A percentile compares a stretch with the other conserved stretches of the same genome.
Evolutionary conservation across 1,139 yeast genomes (phyloP).

Genomic region (Zhuliangozyma blackwelliae): DNA sequence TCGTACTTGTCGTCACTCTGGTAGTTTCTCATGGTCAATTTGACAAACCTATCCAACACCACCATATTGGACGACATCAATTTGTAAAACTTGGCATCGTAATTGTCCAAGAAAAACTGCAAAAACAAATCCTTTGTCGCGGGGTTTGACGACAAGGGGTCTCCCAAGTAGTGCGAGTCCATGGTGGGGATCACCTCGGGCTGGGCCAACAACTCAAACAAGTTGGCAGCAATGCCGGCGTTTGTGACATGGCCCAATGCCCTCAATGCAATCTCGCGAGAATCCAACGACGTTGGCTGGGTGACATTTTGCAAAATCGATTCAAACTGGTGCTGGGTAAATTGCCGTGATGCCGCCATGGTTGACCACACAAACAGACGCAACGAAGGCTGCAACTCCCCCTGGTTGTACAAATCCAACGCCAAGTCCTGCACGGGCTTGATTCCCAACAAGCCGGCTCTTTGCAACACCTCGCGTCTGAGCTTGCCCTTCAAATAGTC

Average conservation of each 20-base stretch:
- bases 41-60: conserved; percentile 61
- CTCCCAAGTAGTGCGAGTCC: conserved; percentile 62
- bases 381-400: conserved; percentile 43
- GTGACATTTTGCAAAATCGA: conserved; percentile 46
- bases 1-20: conserved; percentile 38
- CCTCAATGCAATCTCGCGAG: conserved; percentile 59
- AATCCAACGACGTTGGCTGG: conserved; percentile 59
- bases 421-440: conserved; percentile 49
- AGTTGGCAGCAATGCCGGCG: conserved; percentile 27
- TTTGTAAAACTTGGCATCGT: conserved; percentile 40
- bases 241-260: conserved; percentile 59
- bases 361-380: conserved; percentile 52
- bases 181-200: conserved; percentile 54
- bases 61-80: conserved; percentile 54
- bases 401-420: conserved; percentile 31
- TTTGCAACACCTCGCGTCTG: conserved; percentile 46
- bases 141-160: conserved; percentile 48
- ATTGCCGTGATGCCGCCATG: conserved; percentile 38
- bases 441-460: conserved; percentile 50
- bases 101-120: conserved; percentile 53
- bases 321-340: conserved; percentile 42
- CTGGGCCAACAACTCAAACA: conserved; percentile 38
- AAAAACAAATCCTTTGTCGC: conserved; percentile 50
- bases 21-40: conserved; percentile 47
- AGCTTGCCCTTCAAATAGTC: conserved; percentile 48